Evolutionary conservation across 179 eudicot genomes (phyloP).

Genomic region (Spergularia azorica): DNA sequence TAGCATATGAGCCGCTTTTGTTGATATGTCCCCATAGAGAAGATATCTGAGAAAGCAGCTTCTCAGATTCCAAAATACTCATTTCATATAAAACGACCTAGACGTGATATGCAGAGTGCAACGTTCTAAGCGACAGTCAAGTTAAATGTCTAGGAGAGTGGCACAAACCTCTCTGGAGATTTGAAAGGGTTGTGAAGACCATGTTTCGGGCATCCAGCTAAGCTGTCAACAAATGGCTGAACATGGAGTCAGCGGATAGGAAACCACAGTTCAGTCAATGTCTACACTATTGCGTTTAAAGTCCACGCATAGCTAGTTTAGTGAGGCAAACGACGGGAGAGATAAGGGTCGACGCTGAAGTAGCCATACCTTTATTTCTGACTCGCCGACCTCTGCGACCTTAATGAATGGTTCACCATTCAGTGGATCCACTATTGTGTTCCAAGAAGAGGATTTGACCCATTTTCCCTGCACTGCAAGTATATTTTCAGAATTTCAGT

Average conservation of each 20-base stretch:
- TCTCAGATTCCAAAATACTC: constrained; percentile 2
- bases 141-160: neutral
- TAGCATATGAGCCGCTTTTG: constrained; percentile 87
- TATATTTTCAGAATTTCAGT: neutral
- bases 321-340: neutral
- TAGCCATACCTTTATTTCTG: constrained; percentile 62
- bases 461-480: constrained; percentile 88
- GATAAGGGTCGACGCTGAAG: neutral
- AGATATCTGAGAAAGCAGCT: constrained; percentile 63
- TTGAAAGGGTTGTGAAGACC: constrained; percentile 97
- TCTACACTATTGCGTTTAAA: neutral
- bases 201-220: constrained; percentile 90
- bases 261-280: constrained; percentile 1
- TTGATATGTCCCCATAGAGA: constrained; percentile 78
- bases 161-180: constrained; percentile 82
- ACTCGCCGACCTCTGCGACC: constrained; percentile 81
- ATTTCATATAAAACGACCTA: neutral
- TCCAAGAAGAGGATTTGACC: constrained; percentile 70
- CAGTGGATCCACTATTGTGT: constrained; percentile 80
- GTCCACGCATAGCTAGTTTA: neutral
- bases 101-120: constrained; percentile 7
- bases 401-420: constrained; percentile 94
- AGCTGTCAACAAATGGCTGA: constrained; percentile 99
- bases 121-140: constrained; percentile 10
- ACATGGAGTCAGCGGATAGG: constrained; percentile 22